These are phyloP conservation scores for Scutellaria galericulata DNA, from an alignment of 257 asterid species.

Conservation along the genomic window DNA sequence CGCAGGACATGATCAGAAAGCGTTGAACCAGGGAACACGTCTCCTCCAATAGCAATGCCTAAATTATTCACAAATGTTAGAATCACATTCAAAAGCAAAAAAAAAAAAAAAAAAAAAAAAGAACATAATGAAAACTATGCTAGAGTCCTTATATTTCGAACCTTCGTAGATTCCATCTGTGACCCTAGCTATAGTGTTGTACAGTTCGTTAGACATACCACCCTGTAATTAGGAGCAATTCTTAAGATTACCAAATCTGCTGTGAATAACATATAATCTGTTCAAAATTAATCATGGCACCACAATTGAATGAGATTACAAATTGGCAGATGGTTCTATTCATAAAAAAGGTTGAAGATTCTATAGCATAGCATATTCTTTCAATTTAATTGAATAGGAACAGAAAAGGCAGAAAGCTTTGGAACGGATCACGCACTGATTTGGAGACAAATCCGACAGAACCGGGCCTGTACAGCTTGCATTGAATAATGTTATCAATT, in stretches of 20 bases:
- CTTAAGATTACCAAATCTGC: background rate
- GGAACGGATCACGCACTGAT: conserved; percentile 63
- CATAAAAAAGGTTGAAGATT: background rate
- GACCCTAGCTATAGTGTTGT: conserved; percentile 91
- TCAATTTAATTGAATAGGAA: background rate
- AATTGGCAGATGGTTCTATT: background rate
- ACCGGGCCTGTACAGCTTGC: conserved; percentile 97
- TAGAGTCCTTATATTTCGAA: conserved; percentile 29
- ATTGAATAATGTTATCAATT: conserved; percentile 84
- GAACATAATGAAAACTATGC: conserved; percentile 2
- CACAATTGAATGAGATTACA: background rate
- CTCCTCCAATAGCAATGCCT: conserved; percentile 99
- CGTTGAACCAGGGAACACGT: conserved; percentile 97
- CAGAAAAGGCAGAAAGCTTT: background rate
- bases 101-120: background rate
- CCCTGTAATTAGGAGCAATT: conserved; percentile 59
- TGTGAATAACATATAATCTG: background rate
- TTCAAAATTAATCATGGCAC: too few relatives aligned
- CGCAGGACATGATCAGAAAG: conserved; percentile 98
- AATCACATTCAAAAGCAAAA: conserved; percentile 14
- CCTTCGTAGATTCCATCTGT: conserved; percentile 97
- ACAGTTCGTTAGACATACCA: conserved; percentile 91
- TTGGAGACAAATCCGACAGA: conserved; percentile 97
- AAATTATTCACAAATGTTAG: conserved; percentile 27
- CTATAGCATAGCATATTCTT: background rate